A percentile compares a stretch with the other conserved stretches of the same genome.
Evolutionary conservation across 179 eudicot genomes (phyloP).

Genomic region (Camellia oleifera): DNA sequence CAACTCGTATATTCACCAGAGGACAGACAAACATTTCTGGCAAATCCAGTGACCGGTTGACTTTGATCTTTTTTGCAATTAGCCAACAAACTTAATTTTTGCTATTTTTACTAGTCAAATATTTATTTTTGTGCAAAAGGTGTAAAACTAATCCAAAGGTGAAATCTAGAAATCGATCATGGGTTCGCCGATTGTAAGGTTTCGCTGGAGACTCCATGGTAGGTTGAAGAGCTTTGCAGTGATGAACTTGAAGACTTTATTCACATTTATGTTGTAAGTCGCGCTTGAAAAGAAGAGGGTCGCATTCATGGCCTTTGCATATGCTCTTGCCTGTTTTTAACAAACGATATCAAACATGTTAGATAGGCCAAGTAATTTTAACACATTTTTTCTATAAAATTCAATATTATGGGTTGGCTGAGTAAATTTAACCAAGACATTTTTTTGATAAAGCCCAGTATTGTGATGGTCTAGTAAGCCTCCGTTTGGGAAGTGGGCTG

Average conservation of each 20-base stretch:
- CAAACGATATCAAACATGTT: constrained; percentile 8
- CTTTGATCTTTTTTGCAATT: neutral
- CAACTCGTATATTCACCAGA: constrained; percentile 26
- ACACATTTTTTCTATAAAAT: no score
- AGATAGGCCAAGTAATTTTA: neutral
- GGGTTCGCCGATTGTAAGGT: constrained; percentile 68
- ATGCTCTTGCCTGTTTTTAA: constrained; percentile 51
- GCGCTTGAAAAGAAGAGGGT: constrained; percentile 68
- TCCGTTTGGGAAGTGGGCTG: no score
- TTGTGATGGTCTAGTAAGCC: no score
- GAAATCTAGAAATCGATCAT: constrained; percentile 50
- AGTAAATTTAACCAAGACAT: no score
- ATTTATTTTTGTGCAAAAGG: no score
- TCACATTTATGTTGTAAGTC: constrained; percentile 62
- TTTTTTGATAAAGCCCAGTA: no score
- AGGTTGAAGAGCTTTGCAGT: constrained; percentile 62
- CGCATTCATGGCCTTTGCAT: constrained; percentile 58
- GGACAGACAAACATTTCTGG: neutral
- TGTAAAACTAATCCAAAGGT: no score
- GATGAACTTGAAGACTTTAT: constrained; percentile 63
- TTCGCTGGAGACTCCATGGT: constrained; percentile 60
- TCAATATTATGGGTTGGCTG: no score
- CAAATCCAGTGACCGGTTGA: constrained; percentile 24
- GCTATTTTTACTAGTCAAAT: no score
- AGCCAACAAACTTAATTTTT: neutral